Conservation (phyloP, 1,284 basidiomycete genomes). For the Salmacisia buchloeana region DNA sequence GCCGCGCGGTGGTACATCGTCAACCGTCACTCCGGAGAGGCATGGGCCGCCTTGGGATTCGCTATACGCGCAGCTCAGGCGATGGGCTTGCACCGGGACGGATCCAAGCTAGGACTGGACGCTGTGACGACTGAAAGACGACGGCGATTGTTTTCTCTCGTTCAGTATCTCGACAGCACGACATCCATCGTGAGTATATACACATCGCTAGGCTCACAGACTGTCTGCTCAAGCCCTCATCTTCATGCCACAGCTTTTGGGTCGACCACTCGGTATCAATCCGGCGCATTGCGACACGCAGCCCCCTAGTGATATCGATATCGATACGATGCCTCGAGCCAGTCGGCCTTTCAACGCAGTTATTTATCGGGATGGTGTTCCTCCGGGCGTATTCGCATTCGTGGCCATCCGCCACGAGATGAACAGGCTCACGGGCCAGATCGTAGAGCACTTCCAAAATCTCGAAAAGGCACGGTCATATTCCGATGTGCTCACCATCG, state of each 20-base stretch:
- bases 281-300: slow-evolving; percentile 66
- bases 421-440: slow-evolving; percentile 77
- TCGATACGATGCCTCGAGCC: slow-evolving; percentile 53
- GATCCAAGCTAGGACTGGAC: slow-evolving; percentile 59
- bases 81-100: slow-evolving; percentile 84
- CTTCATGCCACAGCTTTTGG: slow-evolving; percentile 56
- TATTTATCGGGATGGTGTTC: slow-evolving; percentile 19
- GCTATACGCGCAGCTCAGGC: slow-evolving; percentile 89
- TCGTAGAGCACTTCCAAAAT: slow-evolving; percentile 92
- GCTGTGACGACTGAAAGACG: slow-evolving; percentile 79
- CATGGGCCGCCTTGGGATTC: slow-evolving; percentile 89
- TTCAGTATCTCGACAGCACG: slow-evolving; percentile 86
- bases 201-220: background rate
- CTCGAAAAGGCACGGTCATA: slow-evolving; percentile 66
- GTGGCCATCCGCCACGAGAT: slow-evolving; percentile 79
- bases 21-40: slow-evolving; percentile 80
- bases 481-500: slow-evolving; percentile 72
- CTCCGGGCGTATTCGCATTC: slow-evolving; percentile 78
- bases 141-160: slow-evolving; percentile 83
- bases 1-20: slow-evolving; percentile 83
- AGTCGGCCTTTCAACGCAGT: slow-evolving; percentile 26
- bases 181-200: slow-evolving; percentile 66
- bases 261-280: slow-evolving; percentile 79
- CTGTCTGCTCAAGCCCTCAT: background rate
- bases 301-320: slow-evolving; percentile 74